Evolutionary conservation across 1,284 basidiomycete genomes (phyloP), one percentile per base, ranked within the genome.

Genomic region (Malassezia vespertilionis): DNA sequence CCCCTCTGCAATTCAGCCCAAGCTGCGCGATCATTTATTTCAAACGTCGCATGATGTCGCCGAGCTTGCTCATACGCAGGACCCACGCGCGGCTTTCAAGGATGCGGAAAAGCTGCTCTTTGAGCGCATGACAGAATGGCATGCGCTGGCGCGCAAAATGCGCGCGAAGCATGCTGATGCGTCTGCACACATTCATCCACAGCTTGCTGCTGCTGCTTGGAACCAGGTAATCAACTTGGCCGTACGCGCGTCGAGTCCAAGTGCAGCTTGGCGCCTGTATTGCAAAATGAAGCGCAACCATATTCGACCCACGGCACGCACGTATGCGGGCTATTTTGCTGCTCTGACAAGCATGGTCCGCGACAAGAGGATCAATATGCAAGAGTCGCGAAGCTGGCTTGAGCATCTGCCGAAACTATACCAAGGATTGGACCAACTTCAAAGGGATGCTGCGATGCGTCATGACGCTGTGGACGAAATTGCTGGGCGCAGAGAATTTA

Each of bases 171-270:
- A n/a, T n/a, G n/a, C n/a, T n/a, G 26, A 21, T 26, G 24, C 4
- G 12, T 17, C 31, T 15, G 27, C 32, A 20, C 37, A 33, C 21
- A 20, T 34, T n/a, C 32, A 27, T 14, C 48, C 48, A 9, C 42
- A 45, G 33, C 32, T 24, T 23, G 42, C 43, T 12, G 48, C 35
- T 5, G 28, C 48, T 4, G 42, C 48, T 8, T 51, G 48, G 48
- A 51, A 51, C 26, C 48, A 51, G n/a, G 48, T 45, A 7, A 51
- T 51, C 14, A 10, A n/a, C 10, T 28, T 51, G 5, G 48, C 48
- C 3, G 20, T 41, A 5, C 18, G 38, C 12, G 48, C 48, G 5
- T 36, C 23, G 9, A 35, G 38, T 17, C 42, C 37, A 6, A 36
- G 26, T 6, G 42, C 33, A 12, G 42, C 48, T n/a, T 45, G 48